Conservation (phyloP, 2,329 filamentous ascomycete genomes). For the Cercospora sp. region DNA sequence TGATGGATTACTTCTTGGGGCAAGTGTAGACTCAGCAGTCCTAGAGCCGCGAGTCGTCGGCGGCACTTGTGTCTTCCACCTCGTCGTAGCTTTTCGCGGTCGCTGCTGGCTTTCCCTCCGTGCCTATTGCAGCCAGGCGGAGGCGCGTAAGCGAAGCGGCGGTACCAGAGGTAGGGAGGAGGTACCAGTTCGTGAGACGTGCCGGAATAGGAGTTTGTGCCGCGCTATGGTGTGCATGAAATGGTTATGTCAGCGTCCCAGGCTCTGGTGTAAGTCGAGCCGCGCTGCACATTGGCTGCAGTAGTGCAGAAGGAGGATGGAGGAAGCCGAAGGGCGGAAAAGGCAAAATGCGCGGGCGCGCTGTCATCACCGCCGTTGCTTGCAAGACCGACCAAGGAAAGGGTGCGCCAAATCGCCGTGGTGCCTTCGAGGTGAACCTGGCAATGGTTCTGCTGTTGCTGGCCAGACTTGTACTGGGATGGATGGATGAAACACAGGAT, state of each 20-base stretch:
- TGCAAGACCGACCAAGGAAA: neutral
- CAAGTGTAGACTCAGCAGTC: neutral
- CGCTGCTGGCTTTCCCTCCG: neutral
- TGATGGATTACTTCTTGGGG: neutral
- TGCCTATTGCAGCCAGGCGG: neutral
- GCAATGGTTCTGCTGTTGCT: neutral
- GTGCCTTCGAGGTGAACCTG: neutral
- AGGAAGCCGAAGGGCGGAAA: neutral
- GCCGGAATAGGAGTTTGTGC: neutral
- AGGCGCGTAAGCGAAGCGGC: neutral
- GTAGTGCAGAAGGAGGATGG: neutral
- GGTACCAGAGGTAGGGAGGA: neutral
- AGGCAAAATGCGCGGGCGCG: neutral
- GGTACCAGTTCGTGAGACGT: neutral
- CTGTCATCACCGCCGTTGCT: neutral
- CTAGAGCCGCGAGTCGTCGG: neutral
- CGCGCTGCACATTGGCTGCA: neutral
- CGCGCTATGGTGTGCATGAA: neutral
- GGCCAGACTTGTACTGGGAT: neutral
- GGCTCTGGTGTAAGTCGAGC: slow-evolving; percentile 1
- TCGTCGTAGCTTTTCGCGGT: neutral
- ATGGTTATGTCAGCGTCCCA: neutral
- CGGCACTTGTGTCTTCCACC: neutral
- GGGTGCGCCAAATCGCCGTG: neutral
- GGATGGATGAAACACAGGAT: neutral